Percentiles rank a stretch among this genome's conserved stretches.
Conservation (phyloP, 805 yeast species). For the Candida quercuum region DNA sequence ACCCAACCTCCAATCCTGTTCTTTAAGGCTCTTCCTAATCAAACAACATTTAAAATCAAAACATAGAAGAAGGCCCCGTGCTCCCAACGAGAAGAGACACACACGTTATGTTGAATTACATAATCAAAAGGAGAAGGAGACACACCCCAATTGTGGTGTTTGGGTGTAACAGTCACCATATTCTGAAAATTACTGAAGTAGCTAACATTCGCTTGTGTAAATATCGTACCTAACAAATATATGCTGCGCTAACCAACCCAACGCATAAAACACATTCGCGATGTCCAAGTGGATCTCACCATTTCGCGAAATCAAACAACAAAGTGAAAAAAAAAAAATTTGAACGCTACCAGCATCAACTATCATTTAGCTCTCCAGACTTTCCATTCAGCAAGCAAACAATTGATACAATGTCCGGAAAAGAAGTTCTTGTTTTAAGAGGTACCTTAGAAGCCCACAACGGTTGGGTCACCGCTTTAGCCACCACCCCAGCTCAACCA, state of each 20-base stretch:
- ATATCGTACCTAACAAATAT: slow-evolving; percentile 18
- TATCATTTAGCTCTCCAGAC: neutral
- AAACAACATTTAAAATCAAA: too few species aligned
- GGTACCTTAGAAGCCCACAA: slow-evolving; percentile 98
- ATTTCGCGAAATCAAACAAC: neutral
- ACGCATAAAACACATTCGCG: neutral
- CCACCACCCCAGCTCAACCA: slow-evolving; percentile 98
- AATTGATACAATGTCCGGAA: slow-evolving; percentile 55
- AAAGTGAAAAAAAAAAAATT: neutral
- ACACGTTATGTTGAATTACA: too few species aligned
- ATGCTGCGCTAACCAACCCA: neutral
- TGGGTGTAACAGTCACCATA: slow-evolving; percentile 16
- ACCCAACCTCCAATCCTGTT: too few species aligned
- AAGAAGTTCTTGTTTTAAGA: slow-evolving; percentile 98
- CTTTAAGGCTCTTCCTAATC: too few species aligned
- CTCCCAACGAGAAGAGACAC: too few species aligned
- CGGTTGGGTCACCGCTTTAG: slow-evolving; percentile 98
- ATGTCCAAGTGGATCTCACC: slow-evolving; percentile 4
- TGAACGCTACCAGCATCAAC: neutral
- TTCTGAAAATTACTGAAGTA: slow-evolving; percentile 14
- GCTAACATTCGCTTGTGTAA: slow-evolving; percentile 21
- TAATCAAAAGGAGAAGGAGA: neutral
- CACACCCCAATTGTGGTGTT: slow-evolving; percentile 1
- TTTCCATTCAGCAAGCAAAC: too few species aligned
- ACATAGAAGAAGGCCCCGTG: too few species aligned